Evolutionary conservation across 2,329 filamentous ascomycete genomes (phyloP).

Genomic region (Ceratocystis eucalypticola): DNA sequence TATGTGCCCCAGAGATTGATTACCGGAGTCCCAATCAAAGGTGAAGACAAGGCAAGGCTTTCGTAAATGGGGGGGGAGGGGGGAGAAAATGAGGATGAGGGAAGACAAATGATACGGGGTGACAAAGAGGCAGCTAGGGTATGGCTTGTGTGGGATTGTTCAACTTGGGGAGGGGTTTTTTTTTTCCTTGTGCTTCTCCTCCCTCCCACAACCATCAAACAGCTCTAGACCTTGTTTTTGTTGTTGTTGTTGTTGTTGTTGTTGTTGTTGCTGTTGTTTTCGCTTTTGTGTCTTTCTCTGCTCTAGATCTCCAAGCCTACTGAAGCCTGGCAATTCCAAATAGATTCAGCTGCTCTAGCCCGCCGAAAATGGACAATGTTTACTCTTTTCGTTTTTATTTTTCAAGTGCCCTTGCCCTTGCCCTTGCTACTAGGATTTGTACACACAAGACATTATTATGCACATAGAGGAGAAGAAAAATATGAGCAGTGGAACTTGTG

Average conservation of each 20-base stretch:
- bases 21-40: neutral
- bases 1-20: constrained; percentile 9
- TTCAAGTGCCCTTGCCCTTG: neutral
- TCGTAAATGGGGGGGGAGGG: neutral
- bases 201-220: neutral
- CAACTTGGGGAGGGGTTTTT: neutral
- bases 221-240: neutral
- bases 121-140: neutral
- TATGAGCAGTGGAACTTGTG: too few species aligned
- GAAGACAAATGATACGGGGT: neutral
- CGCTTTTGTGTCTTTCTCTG: neutral
- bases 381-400: neutral
- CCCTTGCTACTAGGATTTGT: too few species aligned
- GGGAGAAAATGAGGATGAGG: too few species aligned
- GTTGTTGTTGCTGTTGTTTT: neutral
- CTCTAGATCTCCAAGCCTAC: neutral
- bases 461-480: too few species aligned
- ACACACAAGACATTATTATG: neutral
- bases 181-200: neutral
- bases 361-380: neutral
- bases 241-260: neutral
- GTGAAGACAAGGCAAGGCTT: neutral
- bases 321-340: neutral
- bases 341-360: neutral
- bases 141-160: neutral